Conservation (phyloP, 129 eudicot genomes). For the Heracleum sosnowskyi region DNA sequence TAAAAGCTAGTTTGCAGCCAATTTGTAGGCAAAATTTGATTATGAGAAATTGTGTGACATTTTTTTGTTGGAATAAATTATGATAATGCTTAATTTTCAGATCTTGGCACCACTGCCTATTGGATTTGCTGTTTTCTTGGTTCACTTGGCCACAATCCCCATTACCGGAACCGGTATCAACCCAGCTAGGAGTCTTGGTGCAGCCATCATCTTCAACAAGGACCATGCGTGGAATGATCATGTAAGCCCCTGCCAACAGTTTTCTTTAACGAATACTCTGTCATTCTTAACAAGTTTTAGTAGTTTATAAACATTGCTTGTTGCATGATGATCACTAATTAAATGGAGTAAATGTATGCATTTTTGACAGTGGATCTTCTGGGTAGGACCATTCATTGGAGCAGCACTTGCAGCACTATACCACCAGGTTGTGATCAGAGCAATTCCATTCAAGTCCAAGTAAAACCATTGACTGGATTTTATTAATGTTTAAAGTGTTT, state of each 20-base stretch:
- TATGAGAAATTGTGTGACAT: background rate
- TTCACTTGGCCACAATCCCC: constrained; percentile 79
- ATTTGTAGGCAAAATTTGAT: background rate
- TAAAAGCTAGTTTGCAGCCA: background rate
- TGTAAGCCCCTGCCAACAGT: constrained; percentile 23
- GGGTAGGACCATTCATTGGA: constrained; percentile 69
- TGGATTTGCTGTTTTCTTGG: constrained; percentile 77
- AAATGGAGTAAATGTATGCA: background rate
- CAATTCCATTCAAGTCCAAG: constrained; percentile 50
- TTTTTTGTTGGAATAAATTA: too few relatives aligned
- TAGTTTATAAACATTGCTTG: background rate
- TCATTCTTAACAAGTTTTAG: background rate
- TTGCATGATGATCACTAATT: background rate
- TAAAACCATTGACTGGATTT: constrained; percentile 9
- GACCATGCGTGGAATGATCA: constrained; percentile 65
- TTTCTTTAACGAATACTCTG: background rate
- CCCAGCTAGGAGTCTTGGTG: constrained; percentile 78
- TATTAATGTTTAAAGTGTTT: background rate
- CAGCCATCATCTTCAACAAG: constrained; percentile 67
- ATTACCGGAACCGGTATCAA: constrained; percentile 67
- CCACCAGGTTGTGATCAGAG: constrained; percentile 61
- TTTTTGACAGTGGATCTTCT: constrained; percentile 59
- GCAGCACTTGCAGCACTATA: constrained; percentile 62
- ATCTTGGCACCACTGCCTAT: constrained; percentile 79
- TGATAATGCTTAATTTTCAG: constrained; percentile 15